Base-by-base conservation (phyloP, 1,284 basidiomycete species). In the Hortiboletus rubellus region DNA sequence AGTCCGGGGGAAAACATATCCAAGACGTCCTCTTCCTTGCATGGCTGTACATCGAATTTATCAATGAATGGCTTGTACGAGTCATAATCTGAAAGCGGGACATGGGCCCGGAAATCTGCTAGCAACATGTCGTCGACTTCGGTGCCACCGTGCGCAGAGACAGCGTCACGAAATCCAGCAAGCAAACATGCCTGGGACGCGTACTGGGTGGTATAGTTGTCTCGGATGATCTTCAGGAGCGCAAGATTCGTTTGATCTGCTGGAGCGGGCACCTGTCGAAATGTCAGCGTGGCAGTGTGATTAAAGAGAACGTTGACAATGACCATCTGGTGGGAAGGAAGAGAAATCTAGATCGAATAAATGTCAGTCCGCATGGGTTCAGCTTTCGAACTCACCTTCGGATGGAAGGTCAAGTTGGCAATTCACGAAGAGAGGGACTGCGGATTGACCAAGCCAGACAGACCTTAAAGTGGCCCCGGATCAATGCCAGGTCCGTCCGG, bases 1-100 rank as follows among this genome's bases (percentile, higher is more conserved):
- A 68, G 41, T 17, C 65, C 65, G 7, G 64, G 65, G 15, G 64
- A 49, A 15, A 66, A 40, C 36, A 68, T 37, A 22, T 68, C 44
- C 24, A 17, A 18, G 37, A 66, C 57, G 1, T 62, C 52, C n/a
- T 43, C 49, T 49, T 56, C 51, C 30, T 53, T 66, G 58, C 59
- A 57, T 10, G 55, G 63, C 2, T 18, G 48, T 4, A 7, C 33
- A 5, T 59, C 37, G 14, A 69, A 64, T 22, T 57, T 60, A 27
- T 57, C 50, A 6, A 64, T 24, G 27, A 60, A 69, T 5, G 63
- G 61, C 30, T 50, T 52, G 46, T 67, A 69, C 3, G 48, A 22
- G 7, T 50, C 57, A 18, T 67, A 67, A 27, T 40, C 30, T 1
- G 67, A 60, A 2, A 65, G 48, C 3, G 66, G 66, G 33, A 68